Percentiles rank a stretch among this genome's conserved stretches.
Evolutionary conservation across 2,329 filamentous ascomycete species (phyloP).

Genomic region (Plectosphaerella sp.): DNA sequence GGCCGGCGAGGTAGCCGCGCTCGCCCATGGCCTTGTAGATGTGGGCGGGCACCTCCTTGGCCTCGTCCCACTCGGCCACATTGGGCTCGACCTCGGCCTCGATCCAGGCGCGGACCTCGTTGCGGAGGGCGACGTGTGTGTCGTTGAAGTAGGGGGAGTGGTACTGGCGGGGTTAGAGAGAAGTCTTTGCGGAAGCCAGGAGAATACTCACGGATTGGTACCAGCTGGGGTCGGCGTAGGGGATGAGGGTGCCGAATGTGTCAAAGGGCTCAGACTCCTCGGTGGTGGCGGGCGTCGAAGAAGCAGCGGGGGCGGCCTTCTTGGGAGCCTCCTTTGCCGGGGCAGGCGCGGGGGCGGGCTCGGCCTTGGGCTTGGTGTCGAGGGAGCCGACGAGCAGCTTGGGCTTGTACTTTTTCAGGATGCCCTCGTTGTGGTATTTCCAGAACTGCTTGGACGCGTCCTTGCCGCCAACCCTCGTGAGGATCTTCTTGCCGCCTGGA

Average conservation of each 20-base stretch:
- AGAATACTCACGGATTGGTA: conserved; percentile 73
- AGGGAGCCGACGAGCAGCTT: conserved; percentile 81
- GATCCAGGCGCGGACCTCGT: conserved; percentile 89
- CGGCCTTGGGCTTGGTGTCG: conserved; percentile 74
- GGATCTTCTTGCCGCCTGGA: conserved; percentile 57
- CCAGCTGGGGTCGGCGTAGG: conserved; percentile 90
- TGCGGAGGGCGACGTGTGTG: conserved; percentile 83
- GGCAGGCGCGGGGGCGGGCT: conserved; percentile 46
- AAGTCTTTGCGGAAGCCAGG: background rate
- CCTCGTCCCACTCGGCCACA: conserved; percentile 96
- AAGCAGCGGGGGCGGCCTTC: conserved; percentile 21
- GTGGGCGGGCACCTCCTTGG: conserved; percentile 77
- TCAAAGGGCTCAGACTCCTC: conserved; percentile 72
- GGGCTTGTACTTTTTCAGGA: conserved; percentile 80
- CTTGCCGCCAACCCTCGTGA: conserved; percentile 59
- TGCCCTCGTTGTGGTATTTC: conserved; percentile 79
- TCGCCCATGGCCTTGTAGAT: conserved; percentile 97
- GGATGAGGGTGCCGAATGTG: conserved; percentile 79
- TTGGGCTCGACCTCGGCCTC: conserved; percentile 84
- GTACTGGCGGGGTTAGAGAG: conserved; percentile 55
- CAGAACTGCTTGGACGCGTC: conserved; percentile 65
- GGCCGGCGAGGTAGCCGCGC: conserved; percentile 86
- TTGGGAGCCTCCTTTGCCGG: conserved; percentile 31
- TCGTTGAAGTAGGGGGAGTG: conserved; percentile 97
- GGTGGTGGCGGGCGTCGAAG: conserved; percentile 31